phyloP scores from a whole-genome alignment of 306 rosid species.

The Cucurbita ficifolia region DNA sequence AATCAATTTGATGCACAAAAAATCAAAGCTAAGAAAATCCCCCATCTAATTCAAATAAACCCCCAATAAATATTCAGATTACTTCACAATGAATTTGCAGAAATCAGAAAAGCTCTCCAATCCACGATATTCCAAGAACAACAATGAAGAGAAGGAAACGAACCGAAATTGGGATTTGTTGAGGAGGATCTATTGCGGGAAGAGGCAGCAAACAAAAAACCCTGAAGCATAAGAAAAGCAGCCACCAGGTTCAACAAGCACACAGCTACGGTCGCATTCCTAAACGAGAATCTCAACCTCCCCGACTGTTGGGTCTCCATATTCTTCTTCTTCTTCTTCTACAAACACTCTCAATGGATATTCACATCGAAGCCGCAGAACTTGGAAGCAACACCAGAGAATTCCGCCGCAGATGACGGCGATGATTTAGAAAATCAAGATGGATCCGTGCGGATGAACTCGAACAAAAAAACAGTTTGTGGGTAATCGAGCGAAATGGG shows the following conservation, averaged over 20 bases:
- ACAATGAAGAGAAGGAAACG: constrained; percentile 1
- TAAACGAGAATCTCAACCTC: constrained; percentile 62
- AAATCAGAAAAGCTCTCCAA: not conserved
- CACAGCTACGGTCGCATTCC: constrained; percentile 63
- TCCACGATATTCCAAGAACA: not conserved
- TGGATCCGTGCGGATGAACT: not conserved
- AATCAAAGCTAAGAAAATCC: not conserved
- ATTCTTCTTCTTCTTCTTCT: constrained; percentile 5
- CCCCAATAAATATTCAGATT: not conserved
- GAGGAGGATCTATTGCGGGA: constrained; percentile 39
- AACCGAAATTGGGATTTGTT: constrained; percentile 30
- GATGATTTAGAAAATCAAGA: not conserved
- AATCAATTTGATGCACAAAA: not conserved
- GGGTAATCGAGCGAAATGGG: not conserved
- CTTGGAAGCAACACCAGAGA: not conserved
- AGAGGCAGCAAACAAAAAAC: constrained; percentile 48
- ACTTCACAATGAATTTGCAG: not conserved
- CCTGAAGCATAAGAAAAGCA: constrained; percentile 65
- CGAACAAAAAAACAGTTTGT: not conserved
- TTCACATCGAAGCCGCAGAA: not conserved
- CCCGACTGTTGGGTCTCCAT: constrained; percentile 82
- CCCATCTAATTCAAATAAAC: not conserved
- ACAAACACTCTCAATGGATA: not conserved
- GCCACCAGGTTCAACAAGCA: constrained; percentile 52
- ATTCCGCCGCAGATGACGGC: not conserved